Evolutionary conservation across 2,329 filamentous ascomycete genomes (phyloP).

Genomic region (Coleophoma eucalyptorum): DNA sequence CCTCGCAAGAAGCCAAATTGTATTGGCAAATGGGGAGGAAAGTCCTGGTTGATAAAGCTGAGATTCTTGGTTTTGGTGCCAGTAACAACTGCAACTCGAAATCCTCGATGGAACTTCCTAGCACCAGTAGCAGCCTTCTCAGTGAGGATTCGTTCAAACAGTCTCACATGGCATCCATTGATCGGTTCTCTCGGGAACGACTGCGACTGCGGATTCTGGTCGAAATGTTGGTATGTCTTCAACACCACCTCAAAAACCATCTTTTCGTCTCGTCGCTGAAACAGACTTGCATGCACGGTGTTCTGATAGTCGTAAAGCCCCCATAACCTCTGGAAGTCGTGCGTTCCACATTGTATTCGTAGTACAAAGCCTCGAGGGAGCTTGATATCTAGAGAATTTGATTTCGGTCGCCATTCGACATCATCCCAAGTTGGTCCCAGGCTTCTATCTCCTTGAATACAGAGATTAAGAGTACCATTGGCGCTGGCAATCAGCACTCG

Average conservation of each 20-base stretch:
- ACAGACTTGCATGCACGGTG: slow-evolving; percentile 69
- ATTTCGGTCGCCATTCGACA: slow-evolving; percentile 72
- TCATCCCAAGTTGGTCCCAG: slow-evolving; percentile 76
- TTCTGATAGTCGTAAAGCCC: slow-evolving; percentile 82
- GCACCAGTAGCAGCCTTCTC: slow-evolving; percentile 70
- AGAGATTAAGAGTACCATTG: slow-evolving; percentile 70
- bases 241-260: slow-evolving; percentile 67
- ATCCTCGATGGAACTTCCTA: slow-evolving; percentile 73
- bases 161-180: slow-evolving; percentile 63
- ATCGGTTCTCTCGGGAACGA: slow-evolving; percentile 75
- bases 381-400: slow-evolving; percentile 61
- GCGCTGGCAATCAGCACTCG: slow-evolving; percentile 77
- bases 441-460: slow-evolving; percentile 65
- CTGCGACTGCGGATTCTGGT: slow-evolving; percentile 63
- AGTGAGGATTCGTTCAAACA: slow-evolving; percentile 70
- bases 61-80: slow-evolving; percentile 73
- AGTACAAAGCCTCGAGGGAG: slow-evolving; percentile 75
- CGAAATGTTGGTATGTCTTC: slow-evolving; percentile 76
- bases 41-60: slow-evolving; percentile 69
- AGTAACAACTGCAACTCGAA: slow-evolving; percentile 74
- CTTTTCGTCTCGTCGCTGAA: slow-evolving; percentile 65
- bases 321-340: slow-evolving; percentile 77
- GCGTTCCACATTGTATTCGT: slow-evolving; percentile 65
- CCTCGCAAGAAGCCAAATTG: slow-evolving; percentile 74
- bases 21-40: slow-evolving; percentile 63